Base-by-base conservation (phyloP, 2,329 filamentous ascomycete genomes). In the Phialemonium atrogriseum region DNA sequence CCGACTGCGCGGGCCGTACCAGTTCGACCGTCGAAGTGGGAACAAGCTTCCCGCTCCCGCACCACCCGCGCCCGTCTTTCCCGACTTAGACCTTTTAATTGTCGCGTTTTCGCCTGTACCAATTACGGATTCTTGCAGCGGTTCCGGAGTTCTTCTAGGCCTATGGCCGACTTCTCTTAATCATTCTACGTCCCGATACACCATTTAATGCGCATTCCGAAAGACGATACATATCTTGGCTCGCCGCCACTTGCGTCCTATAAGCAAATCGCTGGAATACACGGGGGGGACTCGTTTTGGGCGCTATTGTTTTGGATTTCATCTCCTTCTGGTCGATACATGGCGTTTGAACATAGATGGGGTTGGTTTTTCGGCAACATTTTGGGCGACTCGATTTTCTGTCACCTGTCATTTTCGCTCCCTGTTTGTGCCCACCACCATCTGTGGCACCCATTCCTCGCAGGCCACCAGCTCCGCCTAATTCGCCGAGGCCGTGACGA, bases 131-230 rank as follows among this genome's bases (percentile, higher is more conserved):
- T n/a, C n/a, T n/a, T n/a, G n/a, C n/a, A n/a, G n/a, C n/a, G n/a
- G n/a, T n/a, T n/a, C n/a, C n/a, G n/a, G n/a, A n/a, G n/a, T n/a
- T n/a, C n/a, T n/a, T n/a, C n/a, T n/a, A n/a, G n/a, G n/a, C n/a
- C n/a, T n/a, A n/a, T n/a, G n/a, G n/a, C n/a, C n/a, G n/a, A n/a
- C 26, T 5, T 5, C 12, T 27, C 19, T 11, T 7, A 35, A 36
- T 37, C 30, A 43, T 33, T 24, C 33, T 35, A 31, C 43, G 46
- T 51, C 49, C 42, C 46, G 44, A 43, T 48, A 49, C 43, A 45
- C 31, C 39, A 45, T 50, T 55, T 55, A 55, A 56, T 55, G 46
- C 41, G 40, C 40, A 44, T 49, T 49, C 40, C 41, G 39, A n/a
- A n/a, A 42, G 34, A 45, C 41, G 43, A 47, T 47, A 48, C 30